phyloP scores from a whole-genome alignment of 1,284 basidiomycete species.

The Thelephora terrestris region DNA sequence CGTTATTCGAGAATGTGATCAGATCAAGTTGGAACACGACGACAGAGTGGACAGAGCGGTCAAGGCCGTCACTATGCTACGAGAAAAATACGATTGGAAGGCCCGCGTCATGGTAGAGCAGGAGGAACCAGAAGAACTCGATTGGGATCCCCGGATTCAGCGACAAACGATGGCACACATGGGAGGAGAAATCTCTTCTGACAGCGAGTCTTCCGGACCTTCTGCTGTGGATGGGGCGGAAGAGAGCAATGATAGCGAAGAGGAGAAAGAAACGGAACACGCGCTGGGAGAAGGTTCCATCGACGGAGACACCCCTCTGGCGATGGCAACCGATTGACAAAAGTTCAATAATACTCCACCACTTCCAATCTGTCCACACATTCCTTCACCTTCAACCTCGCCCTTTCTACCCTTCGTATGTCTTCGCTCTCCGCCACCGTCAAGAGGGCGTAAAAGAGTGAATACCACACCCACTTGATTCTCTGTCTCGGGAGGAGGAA shows the following conservation, averaged over 20 bases:
- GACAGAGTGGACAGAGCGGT: slow-evolving; percentile 59
- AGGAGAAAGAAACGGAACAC: slow-evolving; percentile 32
- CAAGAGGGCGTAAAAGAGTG: slow-evolving; percentile 48
- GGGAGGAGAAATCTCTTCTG: slow-evolving; percentile 21
- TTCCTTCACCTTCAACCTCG: slow-evolving; percentile 26
- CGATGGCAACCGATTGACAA: slow-evolving; percentile 2
- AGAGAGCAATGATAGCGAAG: slow-evolving; percentile 28
- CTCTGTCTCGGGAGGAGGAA: slow-evolving; percentile 47
- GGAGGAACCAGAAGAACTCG: slow-evolving; percentile 65
- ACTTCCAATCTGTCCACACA: slow-evolving; percentile 31
- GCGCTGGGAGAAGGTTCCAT: slow-evolving; percentile 16
- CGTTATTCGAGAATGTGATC: slow-evolving; percentile 52
- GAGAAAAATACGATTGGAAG: slow-evolving; percentile 71
- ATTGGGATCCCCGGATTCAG: slow-evolving; percentile 45
- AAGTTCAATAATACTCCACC: slow-evolving; percentile 34
- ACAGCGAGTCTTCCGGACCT: slow-evolving; percentile 20
- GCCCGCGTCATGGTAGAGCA: slow-evolving; percentile 60
- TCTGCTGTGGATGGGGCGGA: slow-evolving; percentile 9
- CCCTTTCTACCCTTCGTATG: slow-evolving; percentile 32
- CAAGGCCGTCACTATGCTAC: slow-evolving; percentile 59
- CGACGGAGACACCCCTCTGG: background rate
- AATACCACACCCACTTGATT: slow-evolving; percentile 67
- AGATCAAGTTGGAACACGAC: slow-evolving; percentile 60
- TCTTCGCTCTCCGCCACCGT: slow-evolving; percentile 26
- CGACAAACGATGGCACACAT: slow-evolving; percentile 13